phyloP scores from a whole-genome alignment of 177 flowering plant species.

The Vitis hybrid region DNA sequence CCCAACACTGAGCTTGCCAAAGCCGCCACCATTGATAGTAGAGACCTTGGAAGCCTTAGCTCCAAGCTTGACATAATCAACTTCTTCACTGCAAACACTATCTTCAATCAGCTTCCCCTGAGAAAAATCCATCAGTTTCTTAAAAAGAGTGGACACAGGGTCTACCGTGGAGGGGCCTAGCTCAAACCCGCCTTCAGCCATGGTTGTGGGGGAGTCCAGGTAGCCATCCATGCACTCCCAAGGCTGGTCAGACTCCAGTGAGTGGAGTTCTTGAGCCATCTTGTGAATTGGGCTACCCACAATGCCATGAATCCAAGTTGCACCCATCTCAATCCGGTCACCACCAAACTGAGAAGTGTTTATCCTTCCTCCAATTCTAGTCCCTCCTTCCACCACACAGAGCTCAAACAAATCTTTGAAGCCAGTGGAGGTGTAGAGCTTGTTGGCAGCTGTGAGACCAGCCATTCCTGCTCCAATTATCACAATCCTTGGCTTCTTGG shows the following conservation, averaged over 20 bases:
- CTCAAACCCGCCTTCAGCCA: slow-evolving; percentile 71
- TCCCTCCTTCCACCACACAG: slow-evolving; percentile 74
- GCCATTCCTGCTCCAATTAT: slow-evolving; percentile 98
- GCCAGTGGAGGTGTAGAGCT: slow-evolving; percentile 49
- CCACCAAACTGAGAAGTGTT: slow-evolving; percentile 72
- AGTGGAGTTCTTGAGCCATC: slow-evolving; percentile 59
- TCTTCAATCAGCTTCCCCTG: slow-evolving; percentile 41
- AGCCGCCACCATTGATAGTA: slow-evolving; percentile 17
- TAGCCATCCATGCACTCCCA: slow-evolving; percentile 92
- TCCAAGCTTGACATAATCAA: slow-evolving; percentile 25
- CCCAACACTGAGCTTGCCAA: slow-evolving; percentile 51
- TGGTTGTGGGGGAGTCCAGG: slow-evolving; percentile 43
- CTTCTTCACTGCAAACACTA: slow-evolving; percentile 3
- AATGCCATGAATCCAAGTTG: slow-evolving; percentile 99
- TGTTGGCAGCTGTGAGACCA: slow-evolving; percentile 90
- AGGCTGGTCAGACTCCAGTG: slow-evolving; percentile 64
- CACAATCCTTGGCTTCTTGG: slow-evolving; percentile 79
- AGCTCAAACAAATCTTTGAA: slow-evolving; percentile 57
- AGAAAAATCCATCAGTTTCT: slow-evolving; percentile 61
- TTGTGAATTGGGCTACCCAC: slow-evolving; percentile 83
- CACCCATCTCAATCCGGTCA: slow-evolving; percentile 90
- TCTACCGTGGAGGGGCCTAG: slow-evolving; percentile 46
- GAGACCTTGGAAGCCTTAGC: slow-evolving; percentile 21
- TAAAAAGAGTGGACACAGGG: slow-evolving; percentile 52
- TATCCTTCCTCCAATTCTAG: slow-evolving; percentile 80